A percentile compares a stretch with the other conserved stretches of the same genome.
Evolutionary conservation across 225 moss, liverwort and hornwort species (phyloP).

Genomic region (Bryoerythrophyllum caledonicum): DNA sequence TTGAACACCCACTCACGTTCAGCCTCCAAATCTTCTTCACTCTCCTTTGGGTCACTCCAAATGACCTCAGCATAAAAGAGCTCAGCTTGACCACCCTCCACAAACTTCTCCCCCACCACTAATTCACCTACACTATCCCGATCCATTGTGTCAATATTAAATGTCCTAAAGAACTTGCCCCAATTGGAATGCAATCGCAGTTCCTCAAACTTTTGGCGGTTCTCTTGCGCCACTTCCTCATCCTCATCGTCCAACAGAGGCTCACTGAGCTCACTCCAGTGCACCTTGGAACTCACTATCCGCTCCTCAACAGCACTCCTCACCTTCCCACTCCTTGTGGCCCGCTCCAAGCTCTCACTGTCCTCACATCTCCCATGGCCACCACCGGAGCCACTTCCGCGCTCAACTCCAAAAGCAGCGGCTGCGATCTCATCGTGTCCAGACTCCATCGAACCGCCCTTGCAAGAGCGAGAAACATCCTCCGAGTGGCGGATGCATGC

Average conservation of each 20-base stretch:
- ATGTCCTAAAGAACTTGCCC: neutral
- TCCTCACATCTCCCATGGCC: rapidly evolving
- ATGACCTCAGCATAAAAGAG: neutral
- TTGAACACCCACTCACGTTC: neutral
- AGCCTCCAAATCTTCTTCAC: neutral
- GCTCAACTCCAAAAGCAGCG: slow-evolving; percentile 37
- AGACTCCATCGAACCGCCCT: slow-evolving; percentile 36
- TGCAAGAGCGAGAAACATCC: slow-evolving; percentile 1
- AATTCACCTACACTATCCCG: neutral
- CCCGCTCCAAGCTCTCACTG: neutral
- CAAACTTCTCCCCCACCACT: neutral
- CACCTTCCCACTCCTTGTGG: neutral
- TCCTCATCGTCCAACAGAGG: neutral
- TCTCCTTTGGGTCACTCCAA: neutral
- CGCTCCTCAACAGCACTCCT: neutral
- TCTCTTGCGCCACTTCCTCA: neutral
- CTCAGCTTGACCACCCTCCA: neutral
- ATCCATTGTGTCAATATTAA: neutral
- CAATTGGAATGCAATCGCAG: neutral
- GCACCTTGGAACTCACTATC: neutral
- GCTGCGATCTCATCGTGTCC: slow-evolving; percentile 23
- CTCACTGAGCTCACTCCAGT: neutral
- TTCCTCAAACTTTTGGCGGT: neutral
- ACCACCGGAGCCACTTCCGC: neutral
- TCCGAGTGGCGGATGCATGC: neutral